These are phyloP conservation scores for Stephanocyclus meneghinianus DNA, from an alignment of 352 stramenopile species.

Conservation along the genomic window DNA sequence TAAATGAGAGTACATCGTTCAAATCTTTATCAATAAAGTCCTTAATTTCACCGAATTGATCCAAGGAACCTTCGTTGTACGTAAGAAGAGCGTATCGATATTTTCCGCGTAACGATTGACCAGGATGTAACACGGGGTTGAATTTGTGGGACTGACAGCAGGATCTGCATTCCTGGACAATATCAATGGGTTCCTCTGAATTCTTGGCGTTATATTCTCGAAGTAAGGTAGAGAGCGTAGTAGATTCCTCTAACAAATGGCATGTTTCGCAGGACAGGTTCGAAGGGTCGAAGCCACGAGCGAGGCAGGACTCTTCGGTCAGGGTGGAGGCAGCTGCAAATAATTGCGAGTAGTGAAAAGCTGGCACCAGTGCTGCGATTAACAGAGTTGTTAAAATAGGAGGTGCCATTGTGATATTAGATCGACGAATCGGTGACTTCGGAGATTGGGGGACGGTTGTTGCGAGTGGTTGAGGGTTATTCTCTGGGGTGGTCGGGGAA, in stretches of 20 bases:
- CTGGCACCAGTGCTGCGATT: background rate
- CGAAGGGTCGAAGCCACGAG: constrained; percentile 37
- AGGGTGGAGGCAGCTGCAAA: background rate
- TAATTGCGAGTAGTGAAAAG: background rate
- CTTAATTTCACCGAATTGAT: constrained; percentile 39
- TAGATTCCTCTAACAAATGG: constrained; percentile 35
- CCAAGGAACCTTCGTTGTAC: constrained; percentile 21
- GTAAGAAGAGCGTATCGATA: constrained; percentile 42
- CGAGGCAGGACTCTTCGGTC: constrained; percentile 37
- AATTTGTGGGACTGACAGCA: constrained; percentile 47
- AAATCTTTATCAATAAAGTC: constrained; percentile 47
- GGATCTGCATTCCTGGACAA: constrained; percentile 30
- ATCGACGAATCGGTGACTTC: background rate
- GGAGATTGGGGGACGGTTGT: too few relatives aligned
- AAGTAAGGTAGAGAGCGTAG: constrained; percentile 31
- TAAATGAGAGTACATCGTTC: constrained; percentile 36
- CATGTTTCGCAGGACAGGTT: constrained; percentile 52
- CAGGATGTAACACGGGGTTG: constrained; percentile 41
- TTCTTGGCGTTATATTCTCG: constrained; percentile 23
- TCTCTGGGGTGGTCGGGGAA: too few relatives aligned
- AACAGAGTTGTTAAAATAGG: background rate
- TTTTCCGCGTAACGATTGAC: constrained; percentile 34
- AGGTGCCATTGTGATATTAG: background rate
- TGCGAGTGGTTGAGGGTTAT: too few relatives aligned
- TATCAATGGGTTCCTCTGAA: constrained; percentile 20